Percentiles rank a stretch among this genome's conserved stretches.
Evolutionary conservation across 305 asterid species (phyloP).

Genomic region (Fraxinus nigra): DNA sequence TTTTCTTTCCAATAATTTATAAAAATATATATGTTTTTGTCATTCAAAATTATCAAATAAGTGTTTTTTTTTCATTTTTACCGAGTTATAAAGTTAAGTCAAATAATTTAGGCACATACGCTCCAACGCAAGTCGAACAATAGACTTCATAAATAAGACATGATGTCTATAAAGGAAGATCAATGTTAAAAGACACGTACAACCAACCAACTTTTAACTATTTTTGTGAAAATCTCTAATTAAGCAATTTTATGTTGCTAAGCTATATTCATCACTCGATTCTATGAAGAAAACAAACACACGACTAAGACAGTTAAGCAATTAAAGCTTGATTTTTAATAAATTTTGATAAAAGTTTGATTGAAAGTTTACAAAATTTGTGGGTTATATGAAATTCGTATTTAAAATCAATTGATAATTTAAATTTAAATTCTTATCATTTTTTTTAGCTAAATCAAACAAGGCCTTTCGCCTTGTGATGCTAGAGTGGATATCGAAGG

Average conservation of each 20-base stretch:
- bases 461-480: neutral
- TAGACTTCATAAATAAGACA: slow-evolving; percentile 25
- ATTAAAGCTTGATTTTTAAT: slow-evolving; percentile 16
- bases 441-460: neutral
- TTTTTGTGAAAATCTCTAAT: slow-evolving; percentile 21
- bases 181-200: slow-evolving; percentile 29
- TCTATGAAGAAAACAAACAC: neutral
- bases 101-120: neutral
- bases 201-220: slow-evolving; percentile 24
- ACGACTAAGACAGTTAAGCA: slow-evolving; percentile 10
- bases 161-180: slow-evolving; percentile 15
- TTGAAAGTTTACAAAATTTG: too few species aligned
- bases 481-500: neutral
- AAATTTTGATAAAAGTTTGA: neutral
- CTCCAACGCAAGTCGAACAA: neutral
- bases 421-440: too few species aligned
- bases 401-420: neutral
- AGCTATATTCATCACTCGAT: slow-evolving; percentile 9
- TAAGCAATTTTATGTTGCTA: neutral
- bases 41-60: neutral
- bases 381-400: neutral
- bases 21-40: too few species aligned
- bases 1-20: neutral
- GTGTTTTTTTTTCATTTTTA: too few species aligned
- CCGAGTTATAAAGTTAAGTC: neutral